Evolutionary conservation across 306 rosid species (phyloP), one percentile per base, ranked within the genome.

Genomic region (Elaeagnus macrophylla): DNA sequence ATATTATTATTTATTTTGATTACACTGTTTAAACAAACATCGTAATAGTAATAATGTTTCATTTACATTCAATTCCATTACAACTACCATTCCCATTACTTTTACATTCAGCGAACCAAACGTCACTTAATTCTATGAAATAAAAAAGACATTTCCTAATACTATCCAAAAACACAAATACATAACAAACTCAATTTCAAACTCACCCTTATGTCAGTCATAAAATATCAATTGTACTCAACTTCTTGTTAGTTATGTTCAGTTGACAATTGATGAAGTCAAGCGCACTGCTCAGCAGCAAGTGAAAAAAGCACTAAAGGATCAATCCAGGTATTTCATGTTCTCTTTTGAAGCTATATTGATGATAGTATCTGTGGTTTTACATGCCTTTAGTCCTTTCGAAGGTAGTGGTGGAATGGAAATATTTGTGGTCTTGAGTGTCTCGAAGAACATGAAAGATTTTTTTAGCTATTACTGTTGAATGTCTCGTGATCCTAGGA

Each of bases 261-360:
- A 91, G 97, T 76, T 65, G 85, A 91, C 84, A 50, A 80, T 91
- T 60, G 88, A 84, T 73, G 99, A 75, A 72, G 86, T 91, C 67
- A 91, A 79, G 83, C 99, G 96, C 60, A 82, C 83, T 78, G 99
- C 96, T 51, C 99, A 91, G 71, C 83, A 87, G 56, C 96, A 91
- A 73, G 87, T 91, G 80, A 91, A 73, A 61, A 82, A 81, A 69
- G 99, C 96, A 65, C 76, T 91, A 64, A 91, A 84, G 75, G 87
- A 91, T 55, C 89, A 81, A 11, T 66, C 96, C 46, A 82, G 93
- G 99, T 91, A 70, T 62, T 68, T 39, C 54, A 50, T 39, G 45
- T 35, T 71, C 50, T 36, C 8, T 14, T 49, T 68, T 42, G 53
- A 43, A 7, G 17, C 18, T 39, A 57, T 47, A 37, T 6, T 43